A percentile compares a stretch with the other conserved stretches of the same genome.
Conservation (phyloP, 2,329 filamentous ascomycete genomes). For the Blumeria graminis region DNA sequence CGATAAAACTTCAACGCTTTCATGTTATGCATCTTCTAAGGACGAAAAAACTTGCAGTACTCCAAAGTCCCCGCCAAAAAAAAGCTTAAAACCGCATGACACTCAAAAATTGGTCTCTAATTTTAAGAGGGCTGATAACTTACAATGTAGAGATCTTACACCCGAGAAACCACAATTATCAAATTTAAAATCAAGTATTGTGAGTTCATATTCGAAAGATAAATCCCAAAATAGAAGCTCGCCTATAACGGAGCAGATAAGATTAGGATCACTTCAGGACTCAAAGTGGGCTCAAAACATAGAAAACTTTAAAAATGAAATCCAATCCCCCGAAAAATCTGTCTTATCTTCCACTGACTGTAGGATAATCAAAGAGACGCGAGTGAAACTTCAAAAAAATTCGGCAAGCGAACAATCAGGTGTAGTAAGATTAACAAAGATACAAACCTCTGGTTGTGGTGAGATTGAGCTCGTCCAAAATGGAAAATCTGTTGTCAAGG, state of each 20-base stretch:
- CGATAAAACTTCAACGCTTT: background rate
- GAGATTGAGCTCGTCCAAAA: background rate
- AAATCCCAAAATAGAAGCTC: background rate
- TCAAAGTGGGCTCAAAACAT: background rate
- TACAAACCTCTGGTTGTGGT: background rate
- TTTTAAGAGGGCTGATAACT: background rate
- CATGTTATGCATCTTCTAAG: background rate
- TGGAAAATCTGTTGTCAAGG: background rate
- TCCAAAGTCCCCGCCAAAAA: background rate
- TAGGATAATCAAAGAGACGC: background rate
- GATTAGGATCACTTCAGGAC: background rate
- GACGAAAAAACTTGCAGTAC: background rate
- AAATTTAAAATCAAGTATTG: background rate
- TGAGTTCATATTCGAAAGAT: background rate
- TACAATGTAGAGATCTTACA: background rate
- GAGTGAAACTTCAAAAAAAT: background rate
- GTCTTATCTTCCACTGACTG: too few relatives aligned
- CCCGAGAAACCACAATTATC: background rate
- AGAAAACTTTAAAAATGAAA: background rate
- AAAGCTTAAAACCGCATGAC: background rate
- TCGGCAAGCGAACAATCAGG: background rate
- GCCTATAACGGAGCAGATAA: background rate
- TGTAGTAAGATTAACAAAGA: background rate
- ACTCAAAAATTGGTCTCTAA: background rate
- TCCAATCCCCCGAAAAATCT: background rate